Conservation (phyloP, 768 basidiomycete species). For the Suillus paluster region DNA sequence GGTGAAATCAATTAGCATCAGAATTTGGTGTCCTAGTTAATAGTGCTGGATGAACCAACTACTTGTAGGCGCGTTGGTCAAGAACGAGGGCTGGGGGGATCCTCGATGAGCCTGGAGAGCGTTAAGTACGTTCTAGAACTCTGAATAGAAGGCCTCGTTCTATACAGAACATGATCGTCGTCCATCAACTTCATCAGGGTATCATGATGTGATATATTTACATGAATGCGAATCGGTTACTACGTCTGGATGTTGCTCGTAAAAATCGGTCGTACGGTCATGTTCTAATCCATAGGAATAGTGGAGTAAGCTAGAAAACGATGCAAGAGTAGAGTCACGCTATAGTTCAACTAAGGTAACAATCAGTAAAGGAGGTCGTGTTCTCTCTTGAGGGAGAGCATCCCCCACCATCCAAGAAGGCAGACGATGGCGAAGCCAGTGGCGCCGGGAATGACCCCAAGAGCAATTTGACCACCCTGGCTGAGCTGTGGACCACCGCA, state of each 20-base stretch:
- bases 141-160: neutral
- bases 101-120: constrained; percentile 54
- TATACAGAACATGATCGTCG: neutral
- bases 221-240: neutral
- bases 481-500: constrained; percentile 60
- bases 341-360: neutral
- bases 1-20: no score
- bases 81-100: constrained; percentile 50
- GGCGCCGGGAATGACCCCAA: constrained; percentile 67
- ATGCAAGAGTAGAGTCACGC: neutral
- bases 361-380: constrained; percentile 3
- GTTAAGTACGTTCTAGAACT: constrained; percentile 96
- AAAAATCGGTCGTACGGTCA: neutral
- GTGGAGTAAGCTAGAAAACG: neutral
- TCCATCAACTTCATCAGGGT: constrained; percentile 2
- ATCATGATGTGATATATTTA: constrained; percentile 6
- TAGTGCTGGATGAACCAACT: constrained; percentile 57
- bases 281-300: neutral
- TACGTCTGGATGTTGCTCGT: neutral
- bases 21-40: no score
- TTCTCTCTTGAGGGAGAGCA: neutral
- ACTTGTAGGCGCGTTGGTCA: constrained; percentile 79
- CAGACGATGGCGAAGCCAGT: constrained; percentile 63
- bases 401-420: constrained; percentile 41
- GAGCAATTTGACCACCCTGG: constrained; percentile 64